Evolutionary conservation across 805 yeast genomes (phyloP), one percentile per base, ranked within the genome.

Genomic region (Yueomyces sp.): DNA sequence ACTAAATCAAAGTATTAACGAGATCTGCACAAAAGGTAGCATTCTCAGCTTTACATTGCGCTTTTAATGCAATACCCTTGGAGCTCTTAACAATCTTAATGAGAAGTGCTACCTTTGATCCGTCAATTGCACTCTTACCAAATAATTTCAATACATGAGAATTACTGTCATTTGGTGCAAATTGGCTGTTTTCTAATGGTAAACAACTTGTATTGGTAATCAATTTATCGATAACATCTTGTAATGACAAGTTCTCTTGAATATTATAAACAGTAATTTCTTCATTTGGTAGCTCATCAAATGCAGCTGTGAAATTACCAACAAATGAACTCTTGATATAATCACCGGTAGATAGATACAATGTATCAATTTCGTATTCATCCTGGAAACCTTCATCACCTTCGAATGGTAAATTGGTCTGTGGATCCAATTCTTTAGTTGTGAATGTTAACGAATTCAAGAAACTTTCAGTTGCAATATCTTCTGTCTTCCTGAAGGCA

Each of bases 311-410:
- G 60, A 87, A 87, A 64, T 79, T 76, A 38, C 92, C 85, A 49
- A 81, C 75, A 60, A 76, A 85, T 28, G 86, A 70, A 42, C 95
- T 94, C 44, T 68, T 64, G 45, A 86, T 70, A 64, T 79, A 90
- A 60, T 87, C 96, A 36, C 95, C 95, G 7, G 92, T 63, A 47
- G 47, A 58, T 44, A 90, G 60, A 45, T 75, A 77, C 55, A 87
- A 69, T 45, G 81, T 82, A 63, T 86, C 96, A 51, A 92, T 76
- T 60, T 81, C 92, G 64, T 90, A 92, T 64, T 88, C 95, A 63
- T 92, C 97, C 51, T 82, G 83, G 72, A 81, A 85, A 19, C 96
- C 96, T 50, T 82, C 94, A 40, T 78, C 85, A 41, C 73, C 77
- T 40, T 74, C 81, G 46, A 73, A 74, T 42, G 81, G 73, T 48